Conservation (phyloP, 495 filamentous ascomycete species). For the Arthonia radiata region DNA sequence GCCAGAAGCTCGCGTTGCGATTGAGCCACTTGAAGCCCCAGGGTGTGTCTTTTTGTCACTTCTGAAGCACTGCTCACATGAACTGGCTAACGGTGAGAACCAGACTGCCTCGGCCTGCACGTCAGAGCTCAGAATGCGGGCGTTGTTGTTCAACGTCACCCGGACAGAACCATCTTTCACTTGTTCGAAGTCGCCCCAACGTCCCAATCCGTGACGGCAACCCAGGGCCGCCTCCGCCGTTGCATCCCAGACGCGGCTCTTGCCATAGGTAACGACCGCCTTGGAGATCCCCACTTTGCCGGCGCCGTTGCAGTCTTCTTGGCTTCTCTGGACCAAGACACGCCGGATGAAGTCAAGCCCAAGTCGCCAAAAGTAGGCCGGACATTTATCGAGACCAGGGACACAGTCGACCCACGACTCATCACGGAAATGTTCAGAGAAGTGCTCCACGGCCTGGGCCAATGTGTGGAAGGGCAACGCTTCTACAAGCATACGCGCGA, state of each 20-base stretch:
- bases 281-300: constrained; percentile 16
- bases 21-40: constrained; percentile 1
- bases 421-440: constrained; percentile 28
- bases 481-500: constrained; percentile 36
- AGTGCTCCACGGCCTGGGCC: constrained; percentile 21
- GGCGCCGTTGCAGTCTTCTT: constrained; percentile 17
- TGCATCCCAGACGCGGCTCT: constrained; percentile 28
- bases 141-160: constrained; percentile 18
- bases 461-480: constrained; percentile 6
- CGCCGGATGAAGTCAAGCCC: constrained; percentile 13
- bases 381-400: constrained; percentile 21
- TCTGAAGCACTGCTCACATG: constrained; percentile 2
- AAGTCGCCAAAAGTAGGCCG: constrained; percentile 17
- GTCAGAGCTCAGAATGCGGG: constrained; percentile 35
- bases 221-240: constrained; percentile 24
- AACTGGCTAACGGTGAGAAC: constrained; percentile 3
- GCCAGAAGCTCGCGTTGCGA: constrained; percentile 4
- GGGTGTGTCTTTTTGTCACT: constrained; percentile 1
- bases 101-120: constrained; percentile 16
- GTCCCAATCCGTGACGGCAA: constrained; percentile 20
- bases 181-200: constrained; percentile 30
- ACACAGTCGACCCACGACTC: constrained; percentile 27
- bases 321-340: constrained; percentile 18
- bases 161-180: constrained; percentile 20
- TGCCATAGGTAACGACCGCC: constrained; percentile 10